These are phyloP conservation scores for Candida gorgasii DNA, from an alignment of 805 yeast genomes.

Conservation along the genomic window DNA sequence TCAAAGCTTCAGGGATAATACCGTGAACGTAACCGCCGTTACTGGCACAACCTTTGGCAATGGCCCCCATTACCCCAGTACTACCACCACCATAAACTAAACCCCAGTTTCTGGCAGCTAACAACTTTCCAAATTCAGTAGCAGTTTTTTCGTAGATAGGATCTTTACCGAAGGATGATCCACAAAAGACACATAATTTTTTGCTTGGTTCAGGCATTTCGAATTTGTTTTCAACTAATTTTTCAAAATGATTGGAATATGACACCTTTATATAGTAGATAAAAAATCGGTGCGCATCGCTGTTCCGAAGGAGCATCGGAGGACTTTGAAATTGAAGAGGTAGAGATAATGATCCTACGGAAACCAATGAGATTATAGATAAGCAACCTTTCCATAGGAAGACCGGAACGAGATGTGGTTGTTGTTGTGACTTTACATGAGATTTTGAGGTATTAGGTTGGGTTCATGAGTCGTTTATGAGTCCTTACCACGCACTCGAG, in stretches of 20 bases:
- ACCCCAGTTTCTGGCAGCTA: slow-evolving; percentile 66
- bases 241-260: background rate
- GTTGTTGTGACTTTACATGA: no score
- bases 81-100: slow-evolving; percentile 91
- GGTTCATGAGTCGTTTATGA: no score
- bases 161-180: slow-evolving; percentile 71
- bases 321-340: background rate
- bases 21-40: slow-evolving; percentile 76
- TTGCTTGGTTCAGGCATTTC: slow-evolving; percentile 21
- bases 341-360: background rate
- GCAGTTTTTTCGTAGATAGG: slow-evolving; percentile 54
- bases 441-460: background rate
- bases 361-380: background rate
- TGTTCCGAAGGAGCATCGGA: slow-evolving; percentile 7
- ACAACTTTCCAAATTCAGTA: slow-evolving; percentile 53
- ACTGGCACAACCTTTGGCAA: slow-evolving; percentile 62
- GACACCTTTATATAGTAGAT: slow-evolving; percentile 4
- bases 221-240: background rate
- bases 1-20: slow-evolving; percentile 81
- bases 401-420: no score
- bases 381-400: slow-evolving; percentile 4
- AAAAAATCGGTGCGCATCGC: background rate
- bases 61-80: slow-evolving; percentile 78
- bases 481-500: no score
- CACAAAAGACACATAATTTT: slow-evolving; percentile 81